Conservation (phyloP, 345 rosid species). For the Lepidium didymum region DNA sequence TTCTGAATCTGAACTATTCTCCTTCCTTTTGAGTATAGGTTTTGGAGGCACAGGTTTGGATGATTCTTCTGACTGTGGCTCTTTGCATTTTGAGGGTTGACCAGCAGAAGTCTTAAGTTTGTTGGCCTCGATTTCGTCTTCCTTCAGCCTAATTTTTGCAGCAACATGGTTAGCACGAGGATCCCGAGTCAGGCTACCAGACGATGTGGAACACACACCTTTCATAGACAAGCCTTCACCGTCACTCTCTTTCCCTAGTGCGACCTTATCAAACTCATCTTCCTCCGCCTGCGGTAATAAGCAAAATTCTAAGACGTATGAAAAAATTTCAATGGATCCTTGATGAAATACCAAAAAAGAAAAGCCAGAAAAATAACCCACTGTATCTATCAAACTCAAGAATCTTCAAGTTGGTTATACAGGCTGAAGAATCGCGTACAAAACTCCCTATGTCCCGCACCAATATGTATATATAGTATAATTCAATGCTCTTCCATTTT, state of each 20-base stretch:
- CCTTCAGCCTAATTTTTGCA: constrained; percentile 65
- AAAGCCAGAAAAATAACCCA: background rate
- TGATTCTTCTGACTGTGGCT: constrained; percentile 6
- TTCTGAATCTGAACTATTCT: constrained; percentile 33
- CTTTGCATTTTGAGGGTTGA: constrained; percentile 20
- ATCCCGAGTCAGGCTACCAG: constrained; percentile 35
- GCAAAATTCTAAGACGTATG: background rate
- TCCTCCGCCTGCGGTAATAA: constrained; percentile 65
- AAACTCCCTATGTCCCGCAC: background rate
- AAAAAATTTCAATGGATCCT: background rate
- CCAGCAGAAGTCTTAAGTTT: constrained; percentile 21
- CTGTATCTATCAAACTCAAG: background rate
- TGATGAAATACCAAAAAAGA: background rate
- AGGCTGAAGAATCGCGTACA: background rate
- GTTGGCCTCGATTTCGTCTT: constrained; percentile 59
- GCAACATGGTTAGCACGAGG: constrained; percentile 64
- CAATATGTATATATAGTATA: background rate
- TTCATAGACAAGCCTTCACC: constrained; percentile 49
- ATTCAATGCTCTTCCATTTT: background rate
- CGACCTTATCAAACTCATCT: constrained; percentile 73
- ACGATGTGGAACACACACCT: constrained; percentile 31
- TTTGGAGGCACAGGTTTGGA: constrained; percentile 22
- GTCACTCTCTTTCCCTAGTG: constrained; percentile 48
- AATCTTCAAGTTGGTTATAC: background rate
- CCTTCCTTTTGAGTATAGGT: constrained; percentile 63